Evolutionary conservation across 2,329 filamentous ascomycete species (phyloP).

Genomic region (Basipetospora chlamydospora): DNA sequence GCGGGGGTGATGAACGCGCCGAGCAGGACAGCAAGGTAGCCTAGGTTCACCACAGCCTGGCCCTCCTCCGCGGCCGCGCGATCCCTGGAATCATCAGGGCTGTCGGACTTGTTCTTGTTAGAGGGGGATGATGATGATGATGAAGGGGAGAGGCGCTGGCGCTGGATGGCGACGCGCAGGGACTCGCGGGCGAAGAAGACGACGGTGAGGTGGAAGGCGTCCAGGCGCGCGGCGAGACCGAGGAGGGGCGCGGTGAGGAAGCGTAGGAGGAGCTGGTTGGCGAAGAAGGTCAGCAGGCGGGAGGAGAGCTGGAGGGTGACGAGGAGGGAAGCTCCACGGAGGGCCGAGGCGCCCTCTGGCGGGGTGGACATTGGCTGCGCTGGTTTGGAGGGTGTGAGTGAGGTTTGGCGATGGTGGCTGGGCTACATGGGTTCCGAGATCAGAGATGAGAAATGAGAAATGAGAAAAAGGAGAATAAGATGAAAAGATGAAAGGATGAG

Average conservation of each 20-base stretch:
- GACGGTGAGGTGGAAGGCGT: constrained; percentile 85
- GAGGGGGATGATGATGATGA: too few species aligned
- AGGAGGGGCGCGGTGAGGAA: constrained; percentile 75
- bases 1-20: constrained; percentile 49
- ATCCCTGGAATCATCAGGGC: constrained; percentile 6
- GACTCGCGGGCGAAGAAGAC: constrained; percentile 90
- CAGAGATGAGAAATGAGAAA: too few species aligned
- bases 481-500: too few species aligned
- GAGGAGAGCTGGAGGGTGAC: constrained; percentile 79
- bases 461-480: too few species aligned
- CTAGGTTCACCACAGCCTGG: constrained; percentile 77
- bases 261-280: constrained; percentile 82
- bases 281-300: constrained; percentile 75
- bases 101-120: too few species aligned
- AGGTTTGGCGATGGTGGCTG: too few species aligned
- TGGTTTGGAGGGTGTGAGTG: too few species aligned
- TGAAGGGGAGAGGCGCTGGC: constrained; percentile 44
- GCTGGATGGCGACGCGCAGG: constrained; percentile 78
- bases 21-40: constrained; percentile 61
- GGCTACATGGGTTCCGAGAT: too few species aligned
- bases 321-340: constrained; percentile 68
- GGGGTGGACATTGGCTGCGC: background rate
- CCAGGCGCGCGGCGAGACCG: constrained; percentile 76
- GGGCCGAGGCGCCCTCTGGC: constrained; percentile 18
- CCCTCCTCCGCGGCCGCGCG: constrained; percentile 21